phyloP scores from a whole-genome alignment of 441 rosid genomes.

The Pelargonium myrrhifolium region DNA sequence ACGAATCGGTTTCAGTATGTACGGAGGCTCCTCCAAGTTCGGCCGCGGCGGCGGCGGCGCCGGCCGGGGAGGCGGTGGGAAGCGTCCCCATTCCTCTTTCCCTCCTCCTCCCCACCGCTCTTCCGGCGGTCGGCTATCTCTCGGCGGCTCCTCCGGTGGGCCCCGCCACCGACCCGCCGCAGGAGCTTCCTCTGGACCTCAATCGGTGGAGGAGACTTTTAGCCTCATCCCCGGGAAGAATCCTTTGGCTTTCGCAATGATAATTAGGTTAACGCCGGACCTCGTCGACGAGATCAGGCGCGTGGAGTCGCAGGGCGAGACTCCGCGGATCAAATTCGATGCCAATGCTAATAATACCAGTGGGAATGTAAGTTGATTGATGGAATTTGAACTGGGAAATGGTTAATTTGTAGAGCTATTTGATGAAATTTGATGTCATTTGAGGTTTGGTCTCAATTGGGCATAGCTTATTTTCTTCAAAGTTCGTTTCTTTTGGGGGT shows the following conservation, averaged over 20 bases:
- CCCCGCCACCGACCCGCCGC: conserved; percentile 32
- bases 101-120: conserved; percentile 56
- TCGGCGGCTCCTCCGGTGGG: not conserved
- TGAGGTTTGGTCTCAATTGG: not conserved
- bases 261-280: conserved; percentile 72
- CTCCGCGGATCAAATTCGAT: conserved; percentile 84
- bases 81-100: conserved; percentile 39
- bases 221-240: conserved; percentile 60
- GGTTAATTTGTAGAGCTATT: not conserved
- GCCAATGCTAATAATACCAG: conserved; percentile 45
- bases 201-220: conserved; percentile 54
- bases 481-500: not conserved
- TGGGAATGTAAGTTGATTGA: conserved; percentile 63
- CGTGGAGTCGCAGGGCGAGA: conserved; percentile 62
- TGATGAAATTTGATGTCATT: not conserved
- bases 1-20: conserved; percentile 27
- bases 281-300: conserved; percentile 87
- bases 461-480: not conserved
- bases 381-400: not conserved
- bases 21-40: conserved; percentile 60
- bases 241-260: conserved; percentile 67
- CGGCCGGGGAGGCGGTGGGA: conserved; percentile 32
- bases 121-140: conserved; percentile 15
- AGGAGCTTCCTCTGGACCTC: conserved; percentile 9
- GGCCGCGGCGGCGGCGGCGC: conserved; percentile 51